These are phyloP conservation scores for Plantago elongata DNA, from an alignment of 257 asterid genomes.

Conservation along the genomic window DNA sequence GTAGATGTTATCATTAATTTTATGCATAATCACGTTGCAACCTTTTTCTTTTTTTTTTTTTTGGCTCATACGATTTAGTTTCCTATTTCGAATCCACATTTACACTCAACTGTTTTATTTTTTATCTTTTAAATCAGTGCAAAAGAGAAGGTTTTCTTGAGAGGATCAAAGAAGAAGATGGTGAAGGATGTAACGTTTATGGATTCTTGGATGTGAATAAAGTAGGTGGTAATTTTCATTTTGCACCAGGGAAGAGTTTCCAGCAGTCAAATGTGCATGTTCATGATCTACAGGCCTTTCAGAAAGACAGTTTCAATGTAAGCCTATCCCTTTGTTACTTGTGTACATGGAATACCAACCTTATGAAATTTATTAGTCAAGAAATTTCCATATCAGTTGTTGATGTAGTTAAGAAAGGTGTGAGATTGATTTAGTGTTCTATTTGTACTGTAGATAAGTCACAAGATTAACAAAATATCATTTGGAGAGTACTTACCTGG, in stretches of 20 bases:
- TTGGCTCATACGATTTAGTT: background rate
- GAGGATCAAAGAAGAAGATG: conserved; percentile 88
- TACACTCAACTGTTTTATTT: conserved; percentile 3
- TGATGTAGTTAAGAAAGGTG: conserved; percentile 3
- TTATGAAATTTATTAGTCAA: conserved; percentile 4
- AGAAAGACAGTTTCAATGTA: conserved; percentile 94
- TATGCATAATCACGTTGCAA: too few relatives aligned
- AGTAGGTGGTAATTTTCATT: conserved; percentile 96
- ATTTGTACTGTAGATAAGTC: conserved; percentile 60
- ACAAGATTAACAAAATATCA: conserved; percentile 80
- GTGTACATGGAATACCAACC: conserved; percentile 1
- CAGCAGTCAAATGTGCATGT: conserved; percentile 86
- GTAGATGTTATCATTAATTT: too few relatives aligned
- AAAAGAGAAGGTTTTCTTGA: conserved; percentile 97
- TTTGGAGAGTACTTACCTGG: conserved; percentile 93
- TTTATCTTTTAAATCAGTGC: conserved; percentile 43
- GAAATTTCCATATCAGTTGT: conserved; percentile 7
- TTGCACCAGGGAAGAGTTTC: conserved; percentile 99
- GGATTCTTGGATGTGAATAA: conserved; percentile 94
- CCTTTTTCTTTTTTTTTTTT: too few relatives aligned
- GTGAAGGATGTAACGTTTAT: conserved; percentile 90
- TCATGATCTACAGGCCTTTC: conserved; percentile 85
- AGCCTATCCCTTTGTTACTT: conserved; percentile 30
- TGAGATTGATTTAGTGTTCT: conserved; percentile 13
- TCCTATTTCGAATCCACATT: background rate